A percentile compares a stretch with the other conserved stretches of the same genome.
Evolutionary conservation across 805 yeast species (phyloP).

Genomic region (Wickerhamiella cacticola): DNA sequence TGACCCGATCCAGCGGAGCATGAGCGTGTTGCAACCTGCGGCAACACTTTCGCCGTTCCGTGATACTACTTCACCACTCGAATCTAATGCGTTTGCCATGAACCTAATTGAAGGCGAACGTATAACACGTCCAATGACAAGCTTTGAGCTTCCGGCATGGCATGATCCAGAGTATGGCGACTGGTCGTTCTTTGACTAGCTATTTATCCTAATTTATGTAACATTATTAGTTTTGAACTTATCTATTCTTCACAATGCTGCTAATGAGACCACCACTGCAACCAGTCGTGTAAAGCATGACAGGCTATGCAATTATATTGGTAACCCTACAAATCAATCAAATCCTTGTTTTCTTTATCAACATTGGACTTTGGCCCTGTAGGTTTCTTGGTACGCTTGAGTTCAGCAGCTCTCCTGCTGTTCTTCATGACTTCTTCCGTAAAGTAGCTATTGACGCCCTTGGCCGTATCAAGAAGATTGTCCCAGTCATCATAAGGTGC

Average conservation of each 20-base stretch:
- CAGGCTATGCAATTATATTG: neutral
- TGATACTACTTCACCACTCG: neutral
- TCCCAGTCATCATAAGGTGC: neutral
- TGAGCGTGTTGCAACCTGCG: constrained; percentile 11
- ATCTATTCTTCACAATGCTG: no score
- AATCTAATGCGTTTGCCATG: constrained; percentile 8
- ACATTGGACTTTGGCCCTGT: neutral
- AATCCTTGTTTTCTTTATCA: neutral
- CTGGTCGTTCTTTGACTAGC: constrained; percentile 15
- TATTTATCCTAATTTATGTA: constrained; percentile 11
- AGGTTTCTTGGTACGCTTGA: no score
- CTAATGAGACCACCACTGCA: no score
- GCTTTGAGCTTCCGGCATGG: constrained; percentile 17
- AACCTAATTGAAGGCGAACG: constrained; percentile 14
- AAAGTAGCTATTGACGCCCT: neutral
- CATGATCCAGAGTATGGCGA: constrained; percentile 14
- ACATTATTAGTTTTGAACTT: constrained; percentile 5
- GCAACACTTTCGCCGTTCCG: constrained; percentile 9
- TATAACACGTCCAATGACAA: constrained; percentile 15
- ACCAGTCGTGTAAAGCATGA: no score
- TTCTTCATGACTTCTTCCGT: neutral
- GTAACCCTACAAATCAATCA: neutral
- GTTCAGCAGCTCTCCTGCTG: neutral
- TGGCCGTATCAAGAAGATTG: neutral
- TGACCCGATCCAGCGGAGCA: constrained; percentile 11